A percentile compares a stretch with the other conserved stretches of the same genome.
Evolutionary conservation across 2,329 filamentous ascomycete genomes (phyloP).

Genomic region (Phialophora macrospora): DNA sequence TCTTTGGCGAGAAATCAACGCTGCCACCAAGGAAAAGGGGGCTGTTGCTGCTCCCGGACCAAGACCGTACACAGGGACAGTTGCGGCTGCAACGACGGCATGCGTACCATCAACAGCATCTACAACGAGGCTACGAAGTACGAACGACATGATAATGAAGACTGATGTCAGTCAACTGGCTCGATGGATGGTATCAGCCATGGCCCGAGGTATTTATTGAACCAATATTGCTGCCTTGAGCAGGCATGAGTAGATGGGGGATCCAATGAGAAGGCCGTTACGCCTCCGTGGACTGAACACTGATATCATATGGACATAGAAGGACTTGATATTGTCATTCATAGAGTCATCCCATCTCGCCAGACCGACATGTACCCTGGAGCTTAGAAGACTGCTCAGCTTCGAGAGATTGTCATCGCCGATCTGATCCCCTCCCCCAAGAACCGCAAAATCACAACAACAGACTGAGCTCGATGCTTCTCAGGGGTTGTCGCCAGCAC

Average conservation of each 20-base stretch:
- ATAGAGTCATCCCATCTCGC: neutral
- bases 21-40: neutral
- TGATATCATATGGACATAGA: neutral
- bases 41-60: neutral
- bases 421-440: neutral
- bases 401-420: neutral
- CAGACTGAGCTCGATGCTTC: neutral
- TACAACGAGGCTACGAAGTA: neutral
- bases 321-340: neutral
- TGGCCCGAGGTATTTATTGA: neutral
- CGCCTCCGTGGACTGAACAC: neutral
- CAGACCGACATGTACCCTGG: neutral
- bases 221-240: neutral
- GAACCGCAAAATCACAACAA: neutral
- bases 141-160: neutral
- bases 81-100: neutral
- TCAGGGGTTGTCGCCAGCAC: slow-evolving; percentile 41
- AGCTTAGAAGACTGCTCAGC: neutral
- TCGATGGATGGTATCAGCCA: neutral
- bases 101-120: neutral
- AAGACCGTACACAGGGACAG: neutral
- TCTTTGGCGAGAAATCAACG: neutral
- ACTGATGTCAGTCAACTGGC: too few relatives aligned
- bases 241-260: neutral
- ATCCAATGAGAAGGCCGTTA: neutral